These are phyloP conservation scores for Lyophyllum decastes DNA, from an alignment of 768 basidiomycete genomes.

Conservation along the genomic window DNA sequence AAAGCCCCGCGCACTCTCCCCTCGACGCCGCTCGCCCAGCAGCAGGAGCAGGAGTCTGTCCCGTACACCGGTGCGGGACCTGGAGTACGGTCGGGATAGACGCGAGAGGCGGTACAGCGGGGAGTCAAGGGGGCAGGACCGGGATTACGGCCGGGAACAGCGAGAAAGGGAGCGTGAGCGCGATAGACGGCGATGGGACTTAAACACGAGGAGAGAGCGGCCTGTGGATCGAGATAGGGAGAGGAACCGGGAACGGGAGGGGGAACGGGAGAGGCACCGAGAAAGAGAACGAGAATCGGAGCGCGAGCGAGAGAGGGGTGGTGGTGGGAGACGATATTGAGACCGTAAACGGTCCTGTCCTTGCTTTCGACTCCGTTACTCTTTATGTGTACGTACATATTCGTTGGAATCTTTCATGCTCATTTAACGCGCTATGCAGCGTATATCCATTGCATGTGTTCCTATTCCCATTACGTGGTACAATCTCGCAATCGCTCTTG, in stretches of 20 bases:
- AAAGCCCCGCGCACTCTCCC: neutral
- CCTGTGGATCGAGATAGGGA: neutral
- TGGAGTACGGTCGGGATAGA: neutral
- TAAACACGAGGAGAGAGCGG: constrained; percentile 26
- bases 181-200: constrained; percentile 56
- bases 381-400: neutral
- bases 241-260: neutral
- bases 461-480: too few species aligned
- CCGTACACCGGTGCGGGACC: neutral
- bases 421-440: neutral
- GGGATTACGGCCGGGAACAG: constrained; percentile 32
- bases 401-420: neutral
- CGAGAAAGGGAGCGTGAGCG: constrained; percentile 30
- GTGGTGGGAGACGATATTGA: neutral
- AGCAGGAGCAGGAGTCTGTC: too few species aligned
- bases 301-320: neutral
- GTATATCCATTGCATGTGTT: too few species aligned
- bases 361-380: neutral
- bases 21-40: neutral
- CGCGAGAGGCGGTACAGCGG: neutral
- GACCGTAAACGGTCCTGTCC: neutral
- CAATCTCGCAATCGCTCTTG: too few species aligned
- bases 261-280: neutral
- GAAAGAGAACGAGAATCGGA: neutral
- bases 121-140: too few species aligned